Percentiles rank a stretch among this genome's conserved stretches.
phyloP scores from a whole-genome alignment of 768 basidiomycete species.

The Mycena indigotica region DNA sequence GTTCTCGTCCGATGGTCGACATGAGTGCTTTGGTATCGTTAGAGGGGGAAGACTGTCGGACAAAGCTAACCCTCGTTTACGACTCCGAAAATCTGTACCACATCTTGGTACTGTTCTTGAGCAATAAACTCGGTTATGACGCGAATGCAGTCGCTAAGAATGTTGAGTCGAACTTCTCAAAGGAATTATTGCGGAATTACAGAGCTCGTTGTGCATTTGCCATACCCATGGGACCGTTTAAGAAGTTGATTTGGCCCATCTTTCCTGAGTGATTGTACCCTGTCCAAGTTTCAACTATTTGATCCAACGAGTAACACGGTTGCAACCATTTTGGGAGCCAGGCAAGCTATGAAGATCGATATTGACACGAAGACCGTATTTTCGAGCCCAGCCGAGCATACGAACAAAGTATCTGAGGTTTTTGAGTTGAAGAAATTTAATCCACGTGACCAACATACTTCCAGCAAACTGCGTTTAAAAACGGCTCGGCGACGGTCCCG shows the following conservation, averaged over 20 bases:
- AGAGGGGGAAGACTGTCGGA: not conserved
- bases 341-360: conserved; percentile 68
- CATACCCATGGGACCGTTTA: conserved; percentile 39
- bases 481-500: conserved; percentile 52
- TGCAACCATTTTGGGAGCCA: conserved; percentile 59
- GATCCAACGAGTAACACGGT: not conserved
- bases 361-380: conserved; percentile 70
- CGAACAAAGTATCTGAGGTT: conserved; percentile 55
- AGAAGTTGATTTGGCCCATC: conserved; percentile 54
- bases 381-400: conserved; percentile 65
- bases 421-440: not conserved
- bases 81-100: conserved; percentile 53
- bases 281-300: not conserved
- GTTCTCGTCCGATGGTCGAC: conserved; percentile 45
- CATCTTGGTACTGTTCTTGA: conserved; percentile 56
- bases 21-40: conserved; percentile 31
- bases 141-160: conserved; percentile 52
- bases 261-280: conserved; percentile 51
- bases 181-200: not conserved
- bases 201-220: not conserved
- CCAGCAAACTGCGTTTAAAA: conserved; percentile 61
- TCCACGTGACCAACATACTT: conserved; percentile 35
- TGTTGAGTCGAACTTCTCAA: not conserved
- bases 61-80: conserved; percentile 41
- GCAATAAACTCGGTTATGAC: conserved; percentile 64